Evolutionary conservation across 1,139 yeast genomes (phyloP), one percentile per base, ranked within the genome.

Genomic region (Saccharomycopsis phalli): DNA sequence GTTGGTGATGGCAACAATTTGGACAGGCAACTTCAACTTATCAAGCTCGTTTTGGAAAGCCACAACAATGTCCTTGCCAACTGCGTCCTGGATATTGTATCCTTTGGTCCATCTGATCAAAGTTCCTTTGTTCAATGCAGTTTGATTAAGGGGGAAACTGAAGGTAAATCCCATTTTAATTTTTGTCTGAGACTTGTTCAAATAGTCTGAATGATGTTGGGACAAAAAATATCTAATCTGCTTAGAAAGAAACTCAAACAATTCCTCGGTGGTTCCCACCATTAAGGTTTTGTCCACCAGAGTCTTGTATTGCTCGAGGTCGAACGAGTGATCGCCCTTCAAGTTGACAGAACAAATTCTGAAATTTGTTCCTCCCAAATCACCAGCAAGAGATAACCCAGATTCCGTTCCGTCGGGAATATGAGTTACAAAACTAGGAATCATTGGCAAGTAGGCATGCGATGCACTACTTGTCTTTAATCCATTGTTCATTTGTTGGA

Each of bases 31-130:
- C 1, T 68, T 63, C 44, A 72, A 66, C 10, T 53, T 57, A 52
- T 82, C 80, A 43, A 88, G 56, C 47, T 82, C 81, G 6, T 60
- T 57, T 61, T 88, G 97, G 49, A 86, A 69, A 39, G 77, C 60
- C 37, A 66, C 66, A 38, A 84, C 93, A 34, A 88, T 80, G 55
- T 88, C 96, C 56, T 78, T 65, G 40, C 84, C 93, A 31, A 88
- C 83, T 33, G 84, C 76, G 52, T 88, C 96, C 27, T 75, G 73
- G 52, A 88, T 81, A 53, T 82, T 76, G 59, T 81, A 88, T 27
- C 96, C 96, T 61, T 88, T 88, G 23, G 96, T 86, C 97, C 97
- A 88, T 59, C 97, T 79, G 44, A 88, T 71, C 51, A 88, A 71
- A 4, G 72, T 76, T 46, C 97, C 97, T 7, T 74, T 65, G 55